Base-by-base conservation (phyloP, 2,329 filamentous ascomycete species). In the Diaporthe sp. region DNA sequence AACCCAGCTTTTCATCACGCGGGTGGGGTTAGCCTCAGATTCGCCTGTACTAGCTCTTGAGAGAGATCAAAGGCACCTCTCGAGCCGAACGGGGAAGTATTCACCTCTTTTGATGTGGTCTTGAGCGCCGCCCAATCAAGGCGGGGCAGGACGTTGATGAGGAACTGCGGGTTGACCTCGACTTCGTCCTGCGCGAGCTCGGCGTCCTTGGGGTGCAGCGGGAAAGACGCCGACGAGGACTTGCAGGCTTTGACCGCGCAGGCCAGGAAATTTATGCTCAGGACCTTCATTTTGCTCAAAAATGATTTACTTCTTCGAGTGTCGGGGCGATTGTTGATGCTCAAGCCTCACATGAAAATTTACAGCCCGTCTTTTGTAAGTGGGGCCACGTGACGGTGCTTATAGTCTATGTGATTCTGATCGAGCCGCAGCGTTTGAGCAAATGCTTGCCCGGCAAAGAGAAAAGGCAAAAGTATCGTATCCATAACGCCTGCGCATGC, bases 221-320 rank as follows among this genome's bases (percentile, higher is more conserved):
- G 97, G 81, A 97, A 98, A 32, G 95, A 94, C 70, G 90, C 86
- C 8, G 93, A 88, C 42, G 93, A 92, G 73, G 92, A 90, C 86
- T 97, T 98, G 93, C 97, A 99, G 73, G 94, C 89, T 88, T 98
- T 98, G 82, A 97, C 94, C 76, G 97, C 96, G 88, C 97, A 99
- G 80, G 95, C 97, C 77, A 98, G 88, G 85, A 99, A 99, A 86
- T 98, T 98, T 80, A 97, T 92, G 75, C 95, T 98, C 70, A 98
- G 91, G 76, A 98, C 88, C 85, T 98, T 98, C 97, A 99, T 99
- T 75, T 78, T 83, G 69, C 35, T 25, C 17, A 37, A 19, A 15
- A 9, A n/a, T 35, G 35, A 42, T 15, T 71, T 51, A 25, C 30
- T 56, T 12, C 12, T 5, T n/a, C n/a, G 19, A 53, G 3, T 68